These are phyloP conservation scores for Scheffersomyces stambukii DNA, from an alignment of 1,139 yeast species.

Conservation along the genomic window DNA sequence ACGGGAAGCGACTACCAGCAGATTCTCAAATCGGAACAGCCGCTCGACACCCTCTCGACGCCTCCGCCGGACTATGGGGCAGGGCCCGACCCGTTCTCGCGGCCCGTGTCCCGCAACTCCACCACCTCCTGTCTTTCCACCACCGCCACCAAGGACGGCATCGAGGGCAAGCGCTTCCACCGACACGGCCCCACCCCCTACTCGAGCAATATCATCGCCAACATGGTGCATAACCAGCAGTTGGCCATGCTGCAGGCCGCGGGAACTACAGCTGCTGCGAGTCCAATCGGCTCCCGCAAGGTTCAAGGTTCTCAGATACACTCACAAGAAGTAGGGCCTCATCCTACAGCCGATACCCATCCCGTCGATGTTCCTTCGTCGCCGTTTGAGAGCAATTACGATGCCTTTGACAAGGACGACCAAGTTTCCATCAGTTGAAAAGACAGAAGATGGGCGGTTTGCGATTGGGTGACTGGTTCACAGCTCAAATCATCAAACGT, in stretches of 20 bases:
- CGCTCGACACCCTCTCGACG: constrained; percentile 3
- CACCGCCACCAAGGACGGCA: constrained; percentile 70
- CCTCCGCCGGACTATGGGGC: constrained; percentile 4
- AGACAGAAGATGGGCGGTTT: no score
- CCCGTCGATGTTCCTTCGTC: no score
- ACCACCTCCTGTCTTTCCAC: constrained; percentile 64
- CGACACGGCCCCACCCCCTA: constrained; percentile 38
- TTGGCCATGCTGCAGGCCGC: constrained; percentile 7
- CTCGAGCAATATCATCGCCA: constrained; percentile 29
- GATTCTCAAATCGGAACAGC: constrained; percentile 4
- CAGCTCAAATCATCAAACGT: no score
- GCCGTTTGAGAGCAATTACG: no score
- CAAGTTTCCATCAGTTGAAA: no score
- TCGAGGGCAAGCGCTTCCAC: constrained; percentile 59
- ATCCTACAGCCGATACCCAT: no score
- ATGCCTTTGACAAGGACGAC: no score
- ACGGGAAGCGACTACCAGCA: constrained; percentile 23
- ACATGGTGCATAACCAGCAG: constrained; percentile 26
- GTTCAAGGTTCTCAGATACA: no score
- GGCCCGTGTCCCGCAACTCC: constrained; percentile 60
- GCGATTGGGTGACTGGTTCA: no score
- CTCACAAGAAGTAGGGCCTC: no score
- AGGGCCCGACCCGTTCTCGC: constrained; percentile 32
- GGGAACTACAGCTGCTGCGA: constrained; percentile 1
- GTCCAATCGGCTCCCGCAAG: no score